A percentile compares a stretch with the other conserved stretches of the same genome.
These are phyloP conservation scores for Solanum sejunctum DNA, from an alignment of 257 asterid species.

Conservation along the genomic window DNA sequence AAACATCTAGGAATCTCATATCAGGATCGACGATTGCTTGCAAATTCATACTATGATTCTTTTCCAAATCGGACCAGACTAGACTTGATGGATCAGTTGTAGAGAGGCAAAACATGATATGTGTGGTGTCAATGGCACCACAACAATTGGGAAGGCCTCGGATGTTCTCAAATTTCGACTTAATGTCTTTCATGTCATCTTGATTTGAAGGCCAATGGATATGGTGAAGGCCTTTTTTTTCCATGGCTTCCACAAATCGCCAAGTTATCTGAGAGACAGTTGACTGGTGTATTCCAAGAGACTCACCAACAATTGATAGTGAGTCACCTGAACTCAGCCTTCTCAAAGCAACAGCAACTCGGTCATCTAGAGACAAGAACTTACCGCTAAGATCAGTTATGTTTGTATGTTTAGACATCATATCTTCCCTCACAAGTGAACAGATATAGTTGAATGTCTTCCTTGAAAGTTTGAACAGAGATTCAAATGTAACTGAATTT, in stretches of 20 bases:
- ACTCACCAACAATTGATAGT: neutral
- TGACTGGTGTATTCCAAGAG: constrained; percentile 3
- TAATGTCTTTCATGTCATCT: constrained; percentile 2
- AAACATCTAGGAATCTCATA: constrained; percentile 12
- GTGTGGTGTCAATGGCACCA: constrained; percentile 17
- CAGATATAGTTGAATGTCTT: constrained; percentile 18
- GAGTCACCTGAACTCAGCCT: constrained; percentile 16
- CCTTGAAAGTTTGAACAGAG: constrained; percentile 14
- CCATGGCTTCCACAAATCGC: constrained; percentile 19
- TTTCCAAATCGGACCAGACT: constrained; percentile 12
- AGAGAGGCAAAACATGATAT: constrained; percentile 10
- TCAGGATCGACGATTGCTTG: constrained; percentile 11
- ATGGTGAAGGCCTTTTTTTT: constrained; percentile 4
- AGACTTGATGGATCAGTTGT: neutral
- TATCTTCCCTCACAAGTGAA: constrained; percentile 9
- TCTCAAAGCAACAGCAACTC: constrained; percentile 20
- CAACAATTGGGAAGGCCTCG: constrained; percentile 20
- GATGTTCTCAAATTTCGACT: constrained; percentile 8
- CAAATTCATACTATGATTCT: constrained; percentile 8
- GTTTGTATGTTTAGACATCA: neutral
- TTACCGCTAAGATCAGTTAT: constrained; percentile 6
- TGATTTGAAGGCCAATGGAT: constrained; percentile 7
- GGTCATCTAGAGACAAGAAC: constrained; percentile 2
- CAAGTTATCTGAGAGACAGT: constrained; percentile 12
- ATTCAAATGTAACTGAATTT: constrained; percentile 4